Percentiles rank a stretch among this genome's conserved stretches.
Evolutionary conservation across 2,329 filamentous ascomycete species (phyloP).

Genomic region (Hymenoscyphus fructigenus): DNA sequence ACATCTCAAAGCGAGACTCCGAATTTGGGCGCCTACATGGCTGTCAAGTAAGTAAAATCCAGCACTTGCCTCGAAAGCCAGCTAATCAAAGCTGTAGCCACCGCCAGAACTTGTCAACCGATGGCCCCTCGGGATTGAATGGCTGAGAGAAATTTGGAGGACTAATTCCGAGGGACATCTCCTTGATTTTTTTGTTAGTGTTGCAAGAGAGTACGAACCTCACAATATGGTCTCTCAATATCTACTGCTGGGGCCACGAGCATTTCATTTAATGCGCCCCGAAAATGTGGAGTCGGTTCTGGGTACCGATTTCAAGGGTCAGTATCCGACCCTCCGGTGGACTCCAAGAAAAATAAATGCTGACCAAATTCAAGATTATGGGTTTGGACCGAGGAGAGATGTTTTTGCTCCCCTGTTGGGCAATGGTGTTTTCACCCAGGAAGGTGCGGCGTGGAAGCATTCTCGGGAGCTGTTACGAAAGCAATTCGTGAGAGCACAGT

Average conservation of each 20-base stretch:
- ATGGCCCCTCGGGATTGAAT: constrained; percentile 39
- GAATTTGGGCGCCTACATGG: constrained; percentile 2
- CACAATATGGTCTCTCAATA: constrained; percentile 34
- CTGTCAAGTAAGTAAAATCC: background rate
- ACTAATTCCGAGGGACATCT: constrained; percentile 33
- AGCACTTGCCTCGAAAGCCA: background rate
- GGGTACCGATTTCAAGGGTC: constrained; percentile 30
- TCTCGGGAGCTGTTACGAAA: constrained; percentile 34
- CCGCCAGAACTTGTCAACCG: constrained; percentile 36
- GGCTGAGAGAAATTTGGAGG: constrained; percentile 32
- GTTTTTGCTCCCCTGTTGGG: constrained; percentile 36
- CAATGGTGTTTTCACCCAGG: constrained; percentile 39
- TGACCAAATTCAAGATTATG: constrained; percentile 25
- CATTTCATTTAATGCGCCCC: constrained; percentile 29
- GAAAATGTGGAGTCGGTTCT: constrained; percentile 36
- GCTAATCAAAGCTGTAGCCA: constrained; percentile 16
- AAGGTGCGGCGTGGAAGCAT: constrained; percentile 37
- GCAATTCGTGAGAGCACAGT: constrained; percentile 29
- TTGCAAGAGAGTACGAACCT: constrained; percentile 36
- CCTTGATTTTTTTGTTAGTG: constrained; percentile 27
- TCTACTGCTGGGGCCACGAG: constrained; percentile 34
- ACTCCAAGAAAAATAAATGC: background rate
- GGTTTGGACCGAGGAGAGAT: constrained; percentile 30
- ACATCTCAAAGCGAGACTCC: background rate
- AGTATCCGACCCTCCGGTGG: background rate